Evolutionary conservation across 306 rosid species (phyloP), one percentile per base, ranked within the genome.

Genomic region (Ormosia emarginata): DNA sequence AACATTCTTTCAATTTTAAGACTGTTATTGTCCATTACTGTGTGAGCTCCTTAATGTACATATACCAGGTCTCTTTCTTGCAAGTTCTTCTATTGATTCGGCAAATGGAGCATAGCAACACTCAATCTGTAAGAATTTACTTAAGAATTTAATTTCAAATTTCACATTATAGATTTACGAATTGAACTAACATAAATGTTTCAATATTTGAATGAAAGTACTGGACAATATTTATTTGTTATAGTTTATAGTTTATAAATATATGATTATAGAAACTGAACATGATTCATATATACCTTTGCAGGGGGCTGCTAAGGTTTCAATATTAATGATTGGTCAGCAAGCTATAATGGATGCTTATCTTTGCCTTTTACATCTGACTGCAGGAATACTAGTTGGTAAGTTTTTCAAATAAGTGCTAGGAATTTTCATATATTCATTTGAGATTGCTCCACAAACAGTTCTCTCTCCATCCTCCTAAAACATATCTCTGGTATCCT

Each of bases 271-370:
- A 32, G 52, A 81, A 15, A 33, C 44, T 33, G 36, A 49, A 74
- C 34, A 58, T 77, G 30, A 63, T 74, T 67, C 40, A 14, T 8
- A 79, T 77, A 67, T 79, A 44, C 47, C 82, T 78, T 74, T 90
- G 71, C 85, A 95, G 99, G 99, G 99, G 58, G 98, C 99, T 40
- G 96, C 99, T 76, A 95, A 95, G 90, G 98, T 95, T 83, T 93
- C 99, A 5, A 90, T 95, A 86, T 68, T 93, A 81, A 93, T 88
- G 93, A 92, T 95, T 75, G 99, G 99, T 74, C 99, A 95, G 75
- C 99, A 95, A 85, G 99, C 97, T 64, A 95, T 95, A 87, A 93
- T 95, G 90, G 99, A 95, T 84, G 97, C 99, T 73, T 95, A 95
- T 87, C 97, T 95, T 76, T 95, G 99, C 89, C 97, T 95, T 74